Base-by-base conservation (phyloP, 495 filamentous ascomycete species). In the Penicillium maclennaniae region DNA sequence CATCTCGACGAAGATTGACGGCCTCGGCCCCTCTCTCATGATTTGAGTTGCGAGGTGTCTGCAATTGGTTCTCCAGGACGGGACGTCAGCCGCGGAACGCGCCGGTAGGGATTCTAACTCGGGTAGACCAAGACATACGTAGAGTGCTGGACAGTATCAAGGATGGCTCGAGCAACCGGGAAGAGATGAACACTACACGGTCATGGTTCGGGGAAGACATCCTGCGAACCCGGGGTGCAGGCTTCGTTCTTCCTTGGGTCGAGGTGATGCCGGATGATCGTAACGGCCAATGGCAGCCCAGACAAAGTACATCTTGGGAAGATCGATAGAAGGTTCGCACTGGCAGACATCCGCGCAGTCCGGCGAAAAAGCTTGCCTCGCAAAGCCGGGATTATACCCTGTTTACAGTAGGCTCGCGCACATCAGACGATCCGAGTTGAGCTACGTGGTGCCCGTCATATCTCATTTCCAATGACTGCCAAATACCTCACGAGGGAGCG, bases 41-140 rank as follows among this genome's bases (percentile, higher is more conserved):
- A 7, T 12, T 31, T 34, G 10, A 34, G 3, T 34, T 34, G 15
- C 1, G 31, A 34, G 31, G 0, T 34, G 31, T 34, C 31, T 14
- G 8, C 31, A 14, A 34, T 34, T 34, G 31, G 31, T 34, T 34
- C 10, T 34, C 31, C 31, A 34, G 34, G n/a, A 49, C 37, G 36
- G 48, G 25, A 52, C 27, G 47, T 34, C 56, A 53, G 36, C 56
- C 62, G 62, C 62, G 60, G 56, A 61, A 66, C 58, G 62, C 62
- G 60, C 60, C 56, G 53, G 10, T 34, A 34, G 56, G 37, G 10
- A 37, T 41, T 17, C 49, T 45, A 10, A 37, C 49, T 39, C 50
- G 47, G 47, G 36, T 48, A 41, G 45, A 26, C 23, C 36, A 36
- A 40, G 26, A 43, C 17, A 16, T 21, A 43, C 20, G 28, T 14